Evolutionary conservation across 495 filamentous ascomycete genomes (phyloP).

Genomic region (Penicillium flavigenum): DNA sequence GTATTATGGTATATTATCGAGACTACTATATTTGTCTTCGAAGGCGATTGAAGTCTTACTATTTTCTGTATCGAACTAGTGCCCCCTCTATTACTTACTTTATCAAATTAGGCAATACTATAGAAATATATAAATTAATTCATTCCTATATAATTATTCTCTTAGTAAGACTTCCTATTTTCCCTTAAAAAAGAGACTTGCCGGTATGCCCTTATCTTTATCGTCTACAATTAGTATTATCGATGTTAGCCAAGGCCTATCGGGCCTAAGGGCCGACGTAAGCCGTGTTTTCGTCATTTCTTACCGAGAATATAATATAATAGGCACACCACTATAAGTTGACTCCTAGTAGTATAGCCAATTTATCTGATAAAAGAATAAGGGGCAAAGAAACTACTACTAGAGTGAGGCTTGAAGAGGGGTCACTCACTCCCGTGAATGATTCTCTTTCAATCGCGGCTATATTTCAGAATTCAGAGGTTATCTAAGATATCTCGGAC

Average conservation of each 20-base stretch:
- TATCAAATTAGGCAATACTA: too few species aligned
- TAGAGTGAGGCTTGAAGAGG: background rate
- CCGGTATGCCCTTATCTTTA: slow-evolving; percentile 1
- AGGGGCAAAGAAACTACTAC: slow-evolving; percentile 3
- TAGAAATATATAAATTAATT: too few species aligned
- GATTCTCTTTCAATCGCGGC: background rate
- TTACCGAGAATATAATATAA: background rate
- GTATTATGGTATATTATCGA: too few species aligned
- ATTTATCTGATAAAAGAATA: slow-evolving; percentile 3
- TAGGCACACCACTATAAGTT: slow-evolving; percentile 4
- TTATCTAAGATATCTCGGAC: slow-evolving; percentile 4
- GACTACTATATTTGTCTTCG: too few species aligned
- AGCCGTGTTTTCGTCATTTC: slow-evolving; percentile 3
- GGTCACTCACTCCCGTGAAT: slow-evolving; percentile 2
- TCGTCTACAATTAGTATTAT: background rate
- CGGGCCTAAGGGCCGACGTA: slow-evolving; percentile 1
- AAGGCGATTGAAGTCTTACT: too few species aligned
- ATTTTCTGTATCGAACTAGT: too few species aligned
- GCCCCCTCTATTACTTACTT: background rate
- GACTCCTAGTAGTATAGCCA: background rate
- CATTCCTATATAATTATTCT: too few species aligned
- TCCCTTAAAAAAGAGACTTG: background rate
- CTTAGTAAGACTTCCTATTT: too few species aligned
- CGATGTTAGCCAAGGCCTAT: slow-evolving; percentile 1
- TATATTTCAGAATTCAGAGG: slow-evolving; percentile 1